Percentiles rank a stretch among this genome's conserved stretches.
Evolutionary conservation across 176 grass and related monocot species (phyloP).

Genomic region (Pharus latifolius): DNA sequence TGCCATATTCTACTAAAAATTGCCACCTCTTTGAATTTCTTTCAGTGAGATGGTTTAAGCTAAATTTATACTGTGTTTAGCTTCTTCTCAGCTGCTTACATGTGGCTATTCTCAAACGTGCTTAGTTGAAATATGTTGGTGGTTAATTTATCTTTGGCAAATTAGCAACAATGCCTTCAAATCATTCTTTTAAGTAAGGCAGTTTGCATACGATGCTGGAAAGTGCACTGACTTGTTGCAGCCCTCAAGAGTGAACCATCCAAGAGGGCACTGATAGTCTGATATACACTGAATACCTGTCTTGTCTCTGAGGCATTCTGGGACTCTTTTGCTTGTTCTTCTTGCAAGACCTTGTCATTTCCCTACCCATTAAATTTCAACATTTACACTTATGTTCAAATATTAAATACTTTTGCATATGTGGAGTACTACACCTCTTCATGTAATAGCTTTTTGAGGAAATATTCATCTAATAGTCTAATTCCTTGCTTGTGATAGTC

Average conservation of each 20-base stretch:
- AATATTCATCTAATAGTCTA: neutral
- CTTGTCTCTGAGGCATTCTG: neutral
- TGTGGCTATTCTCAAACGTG: neutral
- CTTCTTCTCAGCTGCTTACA: neutral
- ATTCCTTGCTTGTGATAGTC: neutral
- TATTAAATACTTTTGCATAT: neutral
- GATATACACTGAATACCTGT: neutral
- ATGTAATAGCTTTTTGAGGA: neutral
- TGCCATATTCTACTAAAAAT: neutral
- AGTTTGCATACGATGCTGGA: neutral
- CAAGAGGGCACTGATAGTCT: neutral
- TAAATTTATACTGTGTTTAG: neutral
- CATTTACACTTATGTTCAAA: neutral
- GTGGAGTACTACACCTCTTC: neutral
- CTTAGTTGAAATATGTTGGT: neutral
- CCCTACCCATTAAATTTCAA: neutral
- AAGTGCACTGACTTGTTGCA: neutral
- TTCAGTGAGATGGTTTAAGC: neutral
- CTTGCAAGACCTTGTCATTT: neutral
- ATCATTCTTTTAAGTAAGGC: neutral
- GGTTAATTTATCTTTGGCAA: neutral
- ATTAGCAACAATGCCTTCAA: neutral
- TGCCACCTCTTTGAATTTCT: neutral
- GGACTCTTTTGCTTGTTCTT: neutral
- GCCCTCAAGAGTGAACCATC: neutral